Evolutionary conservation across 1,139 yeast species (phyloP), one percentile per base, ranked within the genome.

Genomic region (Saccharomyces uvarum): DNA sequence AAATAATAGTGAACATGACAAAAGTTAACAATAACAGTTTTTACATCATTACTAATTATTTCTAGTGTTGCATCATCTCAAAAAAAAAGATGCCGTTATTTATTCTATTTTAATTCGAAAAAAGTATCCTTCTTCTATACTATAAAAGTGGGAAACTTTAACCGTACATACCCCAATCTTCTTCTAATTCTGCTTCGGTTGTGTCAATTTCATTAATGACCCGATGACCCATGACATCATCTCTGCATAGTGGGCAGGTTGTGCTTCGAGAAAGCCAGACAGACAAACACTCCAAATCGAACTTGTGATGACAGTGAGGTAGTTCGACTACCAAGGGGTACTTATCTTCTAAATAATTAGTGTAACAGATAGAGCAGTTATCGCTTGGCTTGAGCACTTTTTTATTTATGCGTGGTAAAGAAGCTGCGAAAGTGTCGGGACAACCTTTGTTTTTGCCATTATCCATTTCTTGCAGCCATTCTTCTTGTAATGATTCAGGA

Each of bases 201-300:
- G 82, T 85, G 56, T 83, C 88, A 48, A 80, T 78, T 1, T 64
- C 69, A 1, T 68, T 21, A 3, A 47, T 5, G 9, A 48, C 73
- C 61, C 77, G 78, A 59, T 82, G 75, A 53, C 75, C 75, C 50
- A 79, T 69, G 27, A 91, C 81, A 63, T 89, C 85, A 58, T 80
- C 82, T 60, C 98, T 75, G 68, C 98, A 91, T 66, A 91, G 72
- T 0, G 98, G 98, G 67, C 98, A 91, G 0, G 96, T 89, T 1
- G 84, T 76, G 64, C 88, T 86, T 57, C 83, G 75, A 60, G 82
- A 81, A 52, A 91, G 74, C 98, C 98, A 91, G 0, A 96, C 95
- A 0, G 86, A 86, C 47, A 91, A 83, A 68, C 98, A 91, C 62
- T 91, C 97, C 61, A 90, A 74, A 67, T 91, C 98, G 70, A 88